These are phyloP conservation scores for Mycena metata DNA, from an alignment of 768 basidiomycete genomes.

Conservation along the genomic window DNA sequence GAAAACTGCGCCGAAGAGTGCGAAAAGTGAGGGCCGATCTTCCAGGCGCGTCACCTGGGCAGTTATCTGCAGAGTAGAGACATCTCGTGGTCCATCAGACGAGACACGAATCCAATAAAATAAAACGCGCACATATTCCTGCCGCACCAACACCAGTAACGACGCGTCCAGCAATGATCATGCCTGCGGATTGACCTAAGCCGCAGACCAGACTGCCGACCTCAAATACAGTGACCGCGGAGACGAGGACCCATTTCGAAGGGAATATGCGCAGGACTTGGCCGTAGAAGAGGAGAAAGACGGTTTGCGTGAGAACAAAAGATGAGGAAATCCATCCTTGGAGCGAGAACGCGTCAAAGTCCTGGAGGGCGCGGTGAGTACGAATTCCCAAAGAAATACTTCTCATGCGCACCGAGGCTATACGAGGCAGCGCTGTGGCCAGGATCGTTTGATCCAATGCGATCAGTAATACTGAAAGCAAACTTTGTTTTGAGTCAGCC, in stretches of 20 bases:
- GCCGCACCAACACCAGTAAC: constrained; percentile 30
- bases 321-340: constrained; percentile 36
- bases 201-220: constrained; percentile 58
- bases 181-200: constrained; percentile 41
- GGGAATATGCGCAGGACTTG: constrained; percentile 23
- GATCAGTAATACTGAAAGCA: constrained; percentile 43
- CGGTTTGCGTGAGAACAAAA: constrained; percentile 43
- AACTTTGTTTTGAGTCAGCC: background rate
- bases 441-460: constrained; percentile 57
- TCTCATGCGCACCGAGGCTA: constrained; percentile 42
- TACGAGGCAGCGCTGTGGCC: constrained; percentile 46
- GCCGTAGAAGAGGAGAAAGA: constrained; percentile 32
- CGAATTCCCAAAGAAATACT: background rate
- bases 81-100: background rate
- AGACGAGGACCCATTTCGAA: constrained; percentile 35
- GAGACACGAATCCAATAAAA: background rate
- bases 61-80: constrained; percentile 21
- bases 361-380: constrained; percentile 2
- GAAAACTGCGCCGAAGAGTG: constrained; percentile 43
- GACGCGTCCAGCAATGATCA: constrained; percentile 53
- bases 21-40: constrained; percentile 41
- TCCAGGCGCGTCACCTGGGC: constrained; percentile 45
- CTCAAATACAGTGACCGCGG: constrained; percentile 52
- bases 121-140: constrained; percentile 22
- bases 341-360: constrained; percentile 22